phyloP scores from a whole-genome alignment of 495 filamentous ascomycete species.

The Neurospora tetraspora region DNA sequence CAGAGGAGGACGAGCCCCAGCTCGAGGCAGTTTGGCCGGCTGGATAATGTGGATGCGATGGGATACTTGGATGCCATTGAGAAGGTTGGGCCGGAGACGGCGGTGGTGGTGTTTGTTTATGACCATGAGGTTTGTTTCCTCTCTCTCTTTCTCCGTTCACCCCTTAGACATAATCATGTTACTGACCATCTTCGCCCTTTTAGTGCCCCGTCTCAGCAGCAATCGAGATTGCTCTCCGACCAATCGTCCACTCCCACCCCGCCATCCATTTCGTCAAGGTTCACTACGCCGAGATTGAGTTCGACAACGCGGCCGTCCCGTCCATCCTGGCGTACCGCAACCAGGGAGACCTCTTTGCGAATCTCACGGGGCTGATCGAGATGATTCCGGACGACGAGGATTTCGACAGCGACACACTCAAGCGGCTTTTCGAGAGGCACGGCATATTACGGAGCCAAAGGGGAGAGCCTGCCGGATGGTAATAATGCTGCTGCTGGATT shows the following conservation, averaged over 20 bases:
- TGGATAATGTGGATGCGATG: slow-evolving; percentile 77
- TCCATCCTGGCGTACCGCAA: slow-evolving; percentile 81
- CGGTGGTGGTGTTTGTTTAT: slow-evolving; percentile 93
- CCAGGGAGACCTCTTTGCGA: slow-evolving; percentile 80
- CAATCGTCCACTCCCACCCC: slow-evolving; percentile 57
- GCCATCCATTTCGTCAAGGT: slow-evolving; percentile 81
- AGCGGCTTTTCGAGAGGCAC: slow-evolving; percentile 36
- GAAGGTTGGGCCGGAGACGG: slow-evolving; percentile 66
- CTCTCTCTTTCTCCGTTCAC: neutral
- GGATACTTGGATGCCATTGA: slow-evolving; percentile 95
- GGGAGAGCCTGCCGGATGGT: neutral
- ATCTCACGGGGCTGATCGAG: slow-evolving; percentile 73
- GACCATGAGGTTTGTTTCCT: slow-evolving; percentile 66
- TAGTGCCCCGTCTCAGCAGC: slow-evolving; percentile 66
- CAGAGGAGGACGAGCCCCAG: slow-evolving; percentile 58
- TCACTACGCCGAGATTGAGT: slow-evolving; percentile 87
- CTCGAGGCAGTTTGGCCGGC: slow-evolving; percentile 60
- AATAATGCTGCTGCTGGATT: neutral
- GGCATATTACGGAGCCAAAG: slow-evolving; percentile 28
- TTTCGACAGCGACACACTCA: slow-evolving; percentile 41
- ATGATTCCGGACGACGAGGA: slow-evolving; percentile 64
- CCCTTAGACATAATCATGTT: slow-evolving; percentile 10
- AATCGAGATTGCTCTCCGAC: slow-evolving; percentile 66
- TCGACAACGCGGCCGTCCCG: slow-evolving; percentile 81
- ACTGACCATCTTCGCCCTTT: neutral